A percentile compares a stretch with the other conserved stretches of the same genome.
These are phyloP conservation scores for Jaltomata sinuosa DNA, from an alignment of 257 asterid genomes.

Conservation along the genomic window DNA sequence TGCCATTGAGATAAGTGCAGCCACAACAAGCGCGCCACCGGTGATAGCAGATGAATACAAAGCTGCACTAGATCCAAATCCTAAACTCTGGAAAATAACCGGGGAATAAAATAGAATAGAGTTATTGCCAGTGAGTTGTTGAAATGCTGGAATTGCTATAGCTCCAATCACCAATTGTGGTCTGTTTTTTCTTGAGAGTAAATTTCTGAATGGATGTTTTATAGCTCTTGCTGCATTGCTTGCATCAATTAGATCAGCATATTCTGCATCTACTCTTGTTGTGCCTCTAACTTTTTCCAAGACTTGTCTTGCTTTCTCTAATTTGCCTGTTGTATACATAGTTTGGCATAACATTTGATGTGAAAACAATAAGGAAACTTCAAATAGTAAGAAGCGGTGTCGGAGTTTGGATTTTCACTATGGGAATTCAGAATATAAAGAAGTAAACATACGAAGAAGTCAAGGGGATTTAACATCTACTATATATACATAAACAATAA, in stretches of 20 bases:
- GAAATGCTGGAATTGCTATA: conserved; percentile 64
- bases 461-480: background rate
- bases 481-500: too few relatives aligned
- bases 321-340: background rate
- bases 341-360: background rate
- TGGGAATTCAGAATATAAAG: background rate
- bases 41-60: conserved; percentile 51
- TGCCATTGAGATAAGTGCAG: conserved; percentile 63
- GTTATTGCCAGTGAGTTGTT: conserved; percentile 70
- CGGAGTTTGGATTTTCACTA: background rate
- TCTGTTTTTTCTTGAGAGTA: conserved; percentile 40
- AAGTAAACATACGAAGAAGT: background rate
- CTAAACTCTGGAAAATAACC: conserved; percentile 68
- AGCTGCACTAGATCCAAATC: conserved; percentile 57
- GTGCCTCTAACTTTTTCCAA: conserved; percentile 65
- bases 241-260: conserved; percentile 59
- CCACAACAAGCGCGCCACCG: conserved; percentile 50
- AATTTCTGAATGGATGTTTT: conserved; percentile 53
- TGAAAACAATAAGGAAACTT: background rate
- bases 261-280: conserved; percentile 54
- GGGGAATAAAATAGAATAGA: conserved; percentile 79
- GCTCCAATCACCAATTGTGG: conserved; percentile 63
- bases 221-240: conserved; percentile 51
- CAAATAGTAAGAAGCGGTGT: background rate
- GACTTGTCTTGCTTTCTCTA: conserved; percentile 40